Evolutionary conservation across 2,329 filamentous ascomycete genomes (phyloP), one percentile per base, ranked within the genome.

Genomic region (Nemania sp.): DNA sequence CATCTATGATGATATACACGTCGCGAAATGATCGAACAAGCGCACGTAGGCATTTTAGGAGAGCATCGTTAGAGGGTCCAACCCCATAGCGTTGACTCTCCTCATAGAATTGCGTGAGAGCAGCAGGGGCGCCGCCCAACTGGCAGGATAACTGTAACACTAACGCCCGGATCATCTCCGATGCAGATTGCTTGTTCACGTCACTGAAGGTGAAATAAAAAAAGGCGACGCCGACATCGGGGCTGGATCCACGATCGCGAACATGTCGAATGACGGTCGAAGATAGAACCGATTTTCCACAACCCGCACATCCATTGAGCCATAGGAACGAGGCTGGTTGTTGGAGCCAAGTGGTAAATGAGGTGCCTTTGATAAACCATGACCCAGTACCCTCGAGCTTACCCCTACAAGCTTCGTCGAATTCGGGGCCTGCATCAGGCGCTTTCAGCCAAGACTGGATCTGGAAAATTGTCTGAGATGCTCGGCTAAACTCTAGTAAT

Each of bases 141-240:
- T 39, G 36, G 8, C 17, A 20, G 5, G 66, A 68, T 3, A 75
- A 62, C 48, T 75, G 73, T 11, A 67, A 36, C 19, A 73, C 50
- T 0, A 75, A 49, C 2, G 68, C 64, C 2, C 70, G 66, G 2
- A 75, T 56, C 62, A 74, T 65, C 1, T 64, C 58, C 0, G 60
- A 68, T 0, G 58, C 20, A 23, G 67, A 56, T 51, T 72, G 68
- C 34, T 75, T 75, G 8, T 31, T 39, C 1, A 56, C 23, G 36
- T 74, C 71, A 37, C 68, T 70, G 56, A 73, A 75, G 3, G 70
- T 67, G 44, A 76, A 76, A 61, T 70, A 76, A 59, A 76, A 76
- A 54, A 70, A 74, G 1, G 64, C 68, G 11, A 74, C 43, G 0
- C 64, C 70, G 9, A 66, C 61, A 6, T 47, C 39, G 6, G 60